These are phyloP conservation scores for Torulaspora globosa DNA, from an alignment of 1,139 yeast species.

Conservation along the genomic window DNA sequence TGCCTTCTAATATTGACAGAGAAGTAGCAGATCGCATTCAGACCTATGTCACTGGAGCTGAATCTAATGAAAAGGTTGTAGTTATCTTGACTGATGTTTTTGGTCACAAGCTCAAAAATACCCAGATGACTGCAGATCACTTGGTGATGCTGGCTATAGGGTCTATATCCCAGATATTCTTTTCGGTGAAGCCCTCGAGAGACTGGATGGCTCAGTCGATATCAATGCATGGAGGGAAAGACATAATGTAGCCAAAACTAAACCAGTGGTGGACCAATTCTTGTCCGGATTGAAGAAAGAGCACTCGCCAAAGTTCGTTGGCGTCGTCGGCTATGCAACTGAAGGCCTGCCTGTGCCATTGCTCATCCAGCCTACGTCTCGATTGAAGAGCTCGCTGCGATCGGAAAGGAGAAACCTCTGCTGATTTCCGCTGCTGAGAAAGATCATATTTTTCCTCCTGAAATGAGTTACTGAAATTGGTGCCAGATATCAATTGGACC, in stretches of 20 bases:
- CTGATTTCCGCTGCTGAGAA: constrained; percentile 68
- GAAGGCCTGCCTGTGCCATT: constrained; percentile 56
- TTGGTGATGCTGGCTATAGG: constrained; percentile 57
- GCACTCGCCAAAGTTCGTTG: constrained; percentile 49
- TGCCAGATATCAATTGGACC: constrained; percentile 54
- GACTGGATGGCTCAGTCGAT: constrained; percentile 34
- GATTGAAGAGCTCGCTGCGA: constrained; percentile 56
- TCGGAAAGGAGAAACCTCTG: constrained; percentile 51
- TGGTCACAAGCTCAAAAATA: constrained; percentile 58
- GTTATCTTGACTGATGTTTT: constrained; percentile 65
- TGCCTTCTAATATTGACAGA: neutral
- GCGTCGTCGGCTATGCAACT: constrained; percentile 55
- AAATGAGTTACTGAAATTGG: constrained; percentile 54
- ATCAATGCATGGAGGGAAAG: constrained; percentile 49
- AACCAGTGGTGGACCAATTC: constrained; percentile 44
- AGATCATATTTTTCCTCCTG: constrained; percentile 60
- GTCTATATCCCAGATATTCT: constrained; percentile 75
- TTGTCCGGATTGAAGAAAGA: constrained; percentile 44
- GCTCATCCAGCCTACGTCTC: constrained; percentile 78
- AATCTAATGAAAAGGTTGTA: constrained; percentile 43
- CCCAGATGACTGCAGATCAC: constrained; percentile 58
- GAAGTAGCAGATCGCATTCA: constrained; percentile 27
- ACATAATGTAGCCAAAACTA: constrained; percentile 50
- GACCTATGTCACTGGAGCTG: constrained; percentile 54
- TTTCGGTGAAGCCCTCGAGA: constrained; percentile 46